Base-by-base conservation (phyloP, 345 rosid species). In the Melaleuca alternifolia region DNA sequence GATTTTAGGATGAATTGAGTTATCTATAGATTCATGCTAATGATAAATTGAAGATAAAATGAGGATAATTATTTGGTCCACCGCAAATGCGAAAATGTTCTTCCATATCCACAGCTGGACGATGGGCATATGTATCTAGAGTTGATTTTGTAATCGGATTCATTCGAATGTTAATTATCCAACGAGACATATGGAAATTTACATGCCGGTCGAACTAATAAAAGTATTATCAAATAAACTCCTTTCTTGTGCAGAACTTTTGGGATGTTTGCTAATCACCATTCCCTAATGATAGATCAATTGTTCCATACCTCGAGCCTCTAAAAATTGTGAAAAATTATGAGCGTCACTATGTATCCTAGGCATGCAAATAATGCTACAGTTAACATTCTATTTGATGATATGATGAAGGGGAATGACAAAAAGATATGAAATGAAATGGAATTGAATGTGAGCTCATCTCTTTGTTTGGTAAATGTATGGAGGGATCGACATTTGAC, bases 251-350 rank as follows among this genome's bases (percentile, higher is more conserved):
- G 6, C 7, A 28, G 41, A 62, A 62, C 20, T 62, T 30, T 30
- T 28, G 76, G 14, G 76, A 62, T 14, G 41, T 41, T 62, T 28
- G 41, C 76, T 14, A 14, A 62, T 28, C 2, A 21, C 14, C 41
- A 14, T 62, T 28, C 5, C 41, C 7, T 14, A 62, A 62, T 62
- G 75, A 20, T 61, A 28, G 1, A 61, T 28, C 28, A 37, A 28
- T 28, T 6, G 75, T 28, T 61, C 41, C 75, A 62, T 62, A 28
- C 20, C 41, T 62, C 0, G 18, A 62, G 28, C 75, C 75, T 0
- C 41, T n/a, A 28, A 61, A 10, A 13, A 6, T 61, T 0, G 75
- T 28, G 20, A 61, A 61, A 13, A 0, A 0, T 0, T 61, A 3
- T 61, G 20, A 28, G n/a, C 13, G 75, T 61, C 0, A 2, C 10